Conservation (phyloP, 2,329 filamentous ascomycete species). For the Epichloe sibirici region DNA sequence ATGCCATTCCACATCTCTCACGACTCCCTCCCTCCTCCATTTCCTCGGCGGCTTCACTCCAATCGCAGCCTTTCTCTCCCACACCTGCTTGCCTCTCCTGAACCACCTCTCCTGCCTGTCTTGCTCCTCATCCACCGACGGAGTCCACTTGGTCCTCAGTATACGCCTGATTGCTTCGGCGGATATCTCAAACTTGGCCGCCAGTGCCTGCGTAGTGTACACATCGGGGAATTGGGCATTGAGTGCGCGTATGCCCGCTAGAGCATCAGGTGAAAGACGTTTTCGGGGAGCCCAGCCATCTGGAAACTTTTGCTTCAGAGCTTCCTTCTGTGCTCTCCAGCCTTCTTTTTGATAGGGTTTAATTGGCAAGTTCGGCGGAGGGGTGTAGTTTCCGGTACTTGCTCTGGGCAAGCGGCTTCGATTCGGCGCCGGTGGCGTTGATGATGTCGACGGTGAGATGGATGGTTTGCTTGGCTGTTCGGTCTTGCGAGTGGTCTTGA, state of each 20-base stretch:
- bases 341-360: slow-evolving; percentile 20
- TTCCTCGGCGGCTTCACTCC: slow-evolving; percentile 48
- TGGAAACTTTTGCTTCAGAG: slow-evolving; percentile 65
- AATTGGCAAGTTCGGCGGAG: not conserved
- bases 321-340: slow-evolving; percentile 70
- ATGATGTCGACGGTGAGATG: not conserved
- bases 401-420: not conserved
- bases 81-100: slow-evolving; percentile 46
- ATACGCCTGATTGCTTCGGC: slow-evolving; percentile 81
- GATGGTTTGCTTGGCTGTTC: not conserved
- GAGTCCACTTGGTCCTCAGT: slow-evolving; percentile 64
- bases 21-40: slow-evolving; percentile 46
- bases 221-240: slow-evolving; percentile 63
- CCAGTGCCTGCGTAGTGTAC: slow-evolving; percentile 63
- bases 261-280: slow-evolving; percentile 78
- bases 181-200: slow-evolving; percentile 73
- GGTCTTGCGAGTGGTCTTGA: not conserved
- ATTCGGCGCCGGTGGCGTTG: not conserved
- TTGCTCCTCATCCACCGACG: slow-evolving; percentile 44
- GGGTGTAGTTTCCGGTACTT: not conserved
- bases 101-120: slow-evolving; percentile 50
- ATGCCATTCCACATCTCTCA: slow-evolving; percentile 31
- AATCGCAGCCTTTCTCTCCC: slow-evolving; percentile 45
- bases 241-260: slow-evolving; percentile 79
- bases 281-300: slow-evolving; percentile 75